These are phyloP conservation scores for Aspergillus bertholletiae DNA, from an alignment of 495 filamentous ascomycete species.

Conservation along the genomic window DNA sequence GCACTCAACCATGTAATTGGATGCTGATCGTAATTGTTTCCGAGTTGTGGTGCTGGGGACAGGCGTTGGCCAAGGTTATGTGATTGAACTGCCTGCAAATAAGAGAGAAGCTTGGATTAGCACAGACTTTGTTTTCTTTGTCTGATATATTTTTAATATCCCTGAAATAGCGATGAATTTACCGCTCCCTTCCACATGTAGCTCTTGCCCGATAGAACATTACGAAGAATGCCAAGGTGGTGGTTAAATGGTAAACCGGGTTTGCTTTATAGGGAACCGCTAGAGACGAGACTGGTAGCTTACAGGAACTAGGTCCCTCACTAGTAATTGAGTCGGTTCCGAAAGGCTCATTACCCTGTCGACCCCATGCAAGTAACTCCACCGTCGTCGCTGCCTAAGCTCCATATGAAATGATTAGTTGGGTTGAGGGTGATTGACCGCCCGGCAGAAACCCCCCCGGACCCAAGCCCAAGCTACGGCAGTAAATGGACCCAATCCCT, in stretches of 20 bases:
- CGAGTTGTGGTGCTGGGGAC: constrained; percentile 24
- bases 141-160: constrained; percentile 50
- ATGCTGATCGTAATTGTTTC: constrained; percentile 14
- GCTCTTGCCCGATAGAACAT: neutral
- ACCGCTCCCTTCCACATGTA: constrained; percentile 31
- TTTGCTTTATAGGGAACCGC: too few species aligned
- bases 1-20: constrained; percentile 5
- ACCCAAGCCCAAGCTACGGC: neutral
- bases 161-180: constrained; percentile 44
- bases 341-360: too few species aligned
- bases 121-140: constrained; percentile 42
- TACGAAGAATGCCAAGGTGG: too few species aligned
- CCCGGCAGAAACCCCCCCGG: constrained; percentile 4
- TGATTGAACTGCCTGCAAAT: constrained; percentile 39
- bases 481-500: constrained; percentile 2
- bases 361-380: too few species aligned
- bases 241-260: too few species aligned
- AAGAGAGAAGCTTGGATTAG: constrained; percentile 41
- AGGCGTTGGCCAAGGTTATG: constrained; percentile 22
- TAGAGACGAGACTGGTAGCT: too few species aligned
- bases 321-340: too few species aligned
- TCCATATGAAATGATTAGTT: neutral
- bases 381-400: neutral
- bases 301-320: too few species aligned
- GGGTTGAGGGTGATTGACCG: constrained; percentile 1